Percentiles rank a stretch among this genome's conserved stretches.
These are phyloP conservation scores for Tetrahymena elliotti DNA, from an alignment of 73 alveolate genomes.

Conservation along the genomic window DNA sequence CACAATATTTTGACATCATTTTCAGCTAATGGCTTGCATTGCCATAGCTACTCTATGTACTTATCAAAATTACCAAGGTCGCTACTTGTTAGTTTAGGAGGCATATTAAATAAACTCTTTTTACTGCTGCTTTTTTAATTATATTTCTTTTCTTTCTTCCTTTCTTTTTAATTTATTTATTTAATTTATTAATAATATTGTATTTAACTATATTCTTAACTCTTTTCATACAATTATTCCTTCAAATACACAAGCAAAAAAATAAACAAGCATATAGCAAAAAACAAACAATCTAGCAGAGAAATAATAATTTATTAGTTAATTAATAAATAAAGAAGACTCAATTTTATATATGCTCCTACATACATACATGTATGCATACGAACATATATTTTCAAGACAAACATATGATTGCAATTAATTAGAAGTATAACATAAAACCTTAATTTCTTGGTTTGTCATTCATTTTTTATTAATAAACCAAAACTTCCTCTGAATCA, in stretches of 20 bases:
- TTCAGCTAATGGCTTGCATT: slow-evolving; percentile 73
- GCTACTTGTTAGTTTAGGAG: background rate
- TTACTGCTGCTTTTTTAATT: background rate
- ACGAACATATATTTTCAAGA: background rate
- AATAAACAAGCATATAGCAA: background rate
- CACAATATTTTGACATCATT: slow-evolving; percentile 81
- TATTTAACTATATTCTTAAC: background rate
- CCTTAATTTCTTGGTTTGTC: background rate
- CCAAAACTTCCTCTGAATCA: background rate
- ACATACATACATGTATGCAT: background rate
- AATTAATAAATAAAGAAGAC: too few species aligned
- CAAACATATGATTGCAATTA: background rate
- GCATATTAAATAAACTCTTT: background rate
- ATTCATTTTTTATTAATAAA: too few species aligned
- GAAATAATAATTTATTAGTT: too few species aligned
- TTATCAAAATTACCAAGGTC: slow-evolving; percentile 31
- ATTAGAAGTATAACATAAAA: background rate
- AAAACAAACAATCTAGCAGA: too few species aligned
- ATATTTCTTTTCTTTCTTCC: background rate
- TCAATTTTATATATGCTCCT: too few species aligned
- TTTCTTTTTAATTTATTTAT: background rate
- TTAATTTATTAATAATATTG: background rate
- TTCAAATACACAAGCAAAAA: background rate
- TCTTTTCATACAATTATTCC: background rate
- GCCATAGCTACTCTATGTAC: slow-evolving; percentile 35